phyloP scores from a whole-genome alignment of 768 basidiomycete species.

The Dendrothele bispora region DNA sequence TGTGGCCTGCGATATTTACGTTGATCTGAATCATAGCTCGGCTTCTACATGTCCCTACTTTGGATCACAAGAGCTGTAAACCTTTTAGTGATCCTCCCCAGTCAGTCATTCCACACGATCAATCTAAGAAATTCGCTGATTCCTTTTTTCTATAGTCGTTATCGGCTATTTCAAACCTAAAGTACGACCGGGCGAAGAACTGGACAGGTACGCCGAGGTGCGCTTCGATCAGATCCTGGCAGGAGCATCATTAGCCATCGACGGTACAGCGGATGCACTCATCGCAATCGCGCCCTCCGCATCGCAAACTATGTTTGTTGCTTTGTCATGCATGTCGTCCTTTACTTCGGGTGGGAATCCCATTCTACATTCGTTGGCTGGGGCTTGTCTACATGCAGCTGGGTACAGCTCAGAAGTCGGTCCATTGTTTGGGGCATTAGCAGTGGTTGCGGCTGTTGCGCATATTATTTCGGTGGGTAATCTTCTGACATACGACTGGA shows the following conservation, averaged over 20 bases:
- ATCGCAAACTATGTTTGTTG: conserved; percentile 52
- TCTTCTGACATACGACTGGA: background rate
- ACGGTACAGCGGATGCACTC: conserved; percentile 63
- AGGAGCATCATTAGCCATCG: conserved; percentile 64
- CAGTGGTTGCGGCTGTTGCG: conserved; percentile 62
- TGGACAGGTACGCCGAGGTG: conserved; percentile 54
- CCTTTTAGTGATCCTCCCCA: conserved; percentile 65
- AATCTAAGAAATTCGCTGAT: conserved; percentile 5
- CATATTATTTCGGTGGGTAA: conserved; percentile 58
- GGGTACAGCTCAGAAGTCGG: conserved; percentile 50
- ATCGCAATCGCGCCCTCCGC: conserved; percentile 53
- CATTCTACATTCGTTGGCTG: conserved; percentile 64
- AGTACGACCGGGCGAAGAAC: conserved; percentile 19
- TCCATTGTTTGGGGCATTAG: conserved; percentile 68
- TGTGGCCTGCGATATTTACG: conserved; percentile 2
- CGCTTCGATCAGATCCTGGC: conserved; percentile 69
- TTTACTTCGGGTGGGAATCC: conserved; percentile 71
- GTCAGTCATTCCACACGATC: conserved; percentile 37
- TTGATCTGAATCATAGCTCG: conserved; percentile 40
- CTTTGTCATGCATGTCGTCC: conserved; percentile 58
- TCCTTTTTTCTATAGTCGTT: conserved; percentile 46
- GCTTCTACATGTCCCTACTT: conserved; percentile 73
- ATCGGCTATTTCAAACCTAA: conserved; percentile 62
- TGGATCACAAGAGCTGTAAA: conserved; percentile 65
- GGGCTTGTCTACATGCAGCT: conserved; percentile 61